Percentiles rank a stretch among this genome's conserved stretches.
Conservation (phyloP, 805 yeast species). For the Yamadazyma tumulicola region DNA sequence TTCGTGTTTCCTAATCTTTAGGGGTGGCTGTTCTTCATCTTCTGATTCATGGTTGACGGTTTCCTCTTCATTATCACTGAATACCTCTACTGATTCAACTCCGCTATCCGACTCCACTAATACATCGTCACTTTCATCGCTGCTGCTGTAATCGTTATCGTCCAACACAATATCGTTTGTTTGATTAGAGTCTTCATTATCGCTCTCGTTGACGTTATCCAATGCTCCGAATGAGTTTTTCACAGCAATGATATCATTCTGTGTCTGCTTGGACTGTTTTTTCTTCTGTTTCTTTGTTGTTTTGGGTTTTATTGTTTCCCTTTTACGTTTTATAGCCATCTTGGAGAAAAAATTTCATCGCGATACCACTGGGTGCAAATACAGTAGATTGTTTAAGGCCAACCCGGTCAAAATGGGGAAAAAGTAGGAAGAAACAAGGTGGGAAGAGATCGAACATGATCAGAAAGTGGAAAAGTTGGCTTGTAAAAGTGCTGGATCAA, state of each 20-base stretch:
- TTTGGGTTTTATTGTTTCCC: slow-evolving; percentile 19
- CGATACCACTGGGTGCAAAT: too few species aligned
- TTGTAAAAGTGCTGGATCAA: too few species aligned
- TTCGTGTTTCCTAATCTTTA: slow-evolving; percentile 7
- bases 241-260: neutral
- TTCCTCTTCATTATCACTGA: slow-evolving; percentile 1
- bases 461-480: too few species aligned
- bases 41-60: neutral
- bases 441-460: too few species aligned
- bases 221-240: slow-evolving; percentile 22
- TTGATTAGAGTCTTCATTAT: neutral
- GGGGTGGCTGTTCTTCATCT: slow-evolving; percentile 5
- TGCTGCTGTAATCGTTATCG: slow-evolving; percentile 14
- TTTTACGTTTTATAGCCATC: slow-evolving; percentile 22
- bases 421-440: too few species aligned
- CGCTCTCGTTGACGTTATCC: slow-evolving; percentile 12
- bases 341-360: neutral
- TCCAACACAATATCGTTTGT: slow-evolving; percentile 25
- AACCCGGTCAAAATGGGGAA: too few species aligned
- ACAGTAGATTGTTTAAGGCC: neutral
- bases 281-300: slow-evolving; percentile 22
- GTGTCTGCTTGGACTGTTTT: slow-evolving; percentile 9
- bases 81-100: slow-evolving; percentile 13
- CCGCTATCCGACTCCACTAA: slow-evolving; percentile 15
- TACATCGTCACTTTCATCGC: slow-evolving; percentile 14